Percentiles rank a stretch among this genome's conserved stretches.
Conservation (phyloP, 345 rosid genomes). For the Theobroma cacao region DNA sequence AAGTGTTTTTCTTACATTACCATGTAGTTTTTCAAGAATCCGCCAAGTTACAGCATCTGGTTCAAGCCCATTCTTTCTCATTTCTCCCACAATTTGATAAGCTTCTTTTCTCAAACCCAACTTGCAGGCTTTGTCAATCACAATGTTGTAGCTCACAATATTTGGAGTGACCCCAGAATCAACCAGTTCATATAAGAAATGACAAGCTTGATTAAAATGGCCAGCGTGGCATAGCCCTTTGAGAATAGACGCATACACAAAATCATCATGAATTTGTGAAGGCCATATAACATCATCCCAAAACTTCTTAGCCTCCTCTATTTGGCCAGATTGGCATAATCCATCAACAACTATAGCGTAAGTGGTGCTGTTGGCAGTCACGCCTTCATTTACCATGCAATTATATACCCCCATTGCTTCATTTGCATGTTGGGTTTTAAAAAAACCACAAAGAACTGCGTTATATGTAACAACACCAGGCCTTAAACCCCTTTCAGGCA, state of each 20-base stretch:
- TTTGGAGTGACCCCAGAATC: slow-evolving; percentile 71
- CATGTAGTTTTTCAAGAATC: slow-evolving; percentile 70
- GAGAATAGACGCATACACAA: slow-evolving; percentile 72
- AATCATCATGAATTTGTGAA: slow-evolving; percentile 63
- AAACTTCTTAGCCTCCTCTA: slow-evolving; percentile 65
- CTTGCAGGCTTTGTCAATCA: slow-evolving; percentile 70
- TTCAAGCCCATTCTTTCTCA: slow-evolving; percentile 60
- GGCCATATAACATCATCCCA: slow-evolving; percentile 88
- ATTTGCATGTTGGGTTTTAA: slow-evolving; percentile 39
- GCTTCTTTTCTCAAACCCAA: slow-evolving; percentile 76
- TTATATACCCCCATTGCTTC: slow-evolving; percentile 54
- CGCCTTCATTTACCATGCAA: slow-evolving; percentile 50
- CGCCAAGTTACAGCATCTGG: slow-evolving; percentile 94
- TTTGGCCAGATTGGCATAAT: slow-evolving; percentile 39
- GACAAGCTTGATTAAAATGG: slow-evolving; percentile 58
- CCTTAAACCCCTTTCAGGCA: slow-evolving; percentile 46
- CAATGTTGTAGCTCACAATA: slow-evolving; percentile 60
- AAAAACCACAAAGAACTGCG: slow-evolving; percentile 63
- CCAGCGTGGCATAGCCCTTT: slow-evolving; percentile 67
- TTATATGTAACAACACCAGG: slow-evolving; percentile 73
- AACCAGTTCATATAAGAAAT: slow-evolving; percentile 72
- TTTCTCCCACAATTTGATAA: slow-evolving; percentile 68
- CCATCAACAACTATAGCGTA: slow-evolving; percentile 58
- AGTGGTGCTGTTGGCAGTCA: slow-evolving; percentile 47
- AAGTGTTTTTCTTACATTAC: slow-evolving; percentile 10